phyloP scores from a whole-genome alignment of 495 filamentous ascomycete species.

The Bryoglossum gracile region DNA sequence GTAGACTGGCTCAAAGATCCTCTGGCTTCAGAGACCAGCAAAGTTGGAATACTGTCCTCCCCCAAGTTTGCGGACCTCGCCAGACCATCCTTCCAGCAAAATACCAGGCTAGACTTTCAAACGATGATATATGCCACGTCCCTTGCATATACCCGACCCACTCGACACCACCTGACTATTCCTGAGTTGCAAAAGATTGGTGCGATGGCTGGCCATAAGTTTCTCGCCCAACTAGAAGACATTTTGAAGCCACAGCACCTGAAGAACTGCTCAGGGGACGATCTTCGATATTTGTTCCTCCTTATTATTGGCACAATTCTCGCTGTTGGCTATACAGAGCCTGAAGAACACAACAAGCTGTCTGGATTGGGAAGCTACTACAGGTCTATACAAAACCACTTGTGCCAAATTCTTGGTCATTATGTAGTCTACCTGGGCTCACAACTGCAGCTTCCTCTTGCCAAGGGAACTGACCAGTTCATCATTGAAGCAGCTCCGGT shows the following conservation, averaged over 20 bases:
- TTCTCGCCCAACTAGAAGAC: neutral
- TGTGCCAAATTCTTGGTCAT: constrained; percentile 32
- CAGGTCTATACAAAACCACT: constrained; percentile 27
- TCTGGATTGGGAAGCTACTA: neutral
- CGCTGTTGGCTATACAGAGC: constrained; percentile 1
- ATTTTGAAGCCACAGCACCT: constrained; percentile 1
- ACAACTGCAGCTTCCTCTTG: constrained; percentile 28
- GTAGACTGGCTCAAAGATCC: constrained; percentile 4
- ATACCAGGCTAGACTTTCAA: neutral
- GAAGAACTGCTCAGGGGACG: neutral
- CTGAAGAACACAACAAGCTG: neutral
- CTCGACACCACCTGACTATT: constrained; percentile 2
- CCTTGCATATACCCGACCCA: constrained; percentile 9
- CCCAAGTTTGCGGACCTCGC: constrained; percentile 2
- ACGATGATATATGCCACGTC: constrained; percentile 9
- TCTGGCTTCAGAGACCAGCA: constrained; percentile 3
- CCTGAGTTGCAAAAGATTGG: constrained; percentile 4
- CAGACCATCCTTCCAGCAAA: neutral
- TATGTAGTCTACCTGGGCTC: constrained; percentile 30
- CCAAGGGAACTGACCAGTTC: constrained; percentile 24
- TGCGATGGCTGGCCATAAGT: constrained; percentile 3
- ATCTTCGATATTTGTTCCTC: constrained; percentile 1
- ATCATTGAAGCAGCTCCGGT: constrained; percentile 27
- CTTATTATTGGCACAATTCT: constrained; percentile 9
- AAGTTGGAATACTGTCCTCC: constrained; percentile 6